phyloP scores from a whole-genome alignment of 306 rosid species.

The Medicago ruthenica region DNA sequence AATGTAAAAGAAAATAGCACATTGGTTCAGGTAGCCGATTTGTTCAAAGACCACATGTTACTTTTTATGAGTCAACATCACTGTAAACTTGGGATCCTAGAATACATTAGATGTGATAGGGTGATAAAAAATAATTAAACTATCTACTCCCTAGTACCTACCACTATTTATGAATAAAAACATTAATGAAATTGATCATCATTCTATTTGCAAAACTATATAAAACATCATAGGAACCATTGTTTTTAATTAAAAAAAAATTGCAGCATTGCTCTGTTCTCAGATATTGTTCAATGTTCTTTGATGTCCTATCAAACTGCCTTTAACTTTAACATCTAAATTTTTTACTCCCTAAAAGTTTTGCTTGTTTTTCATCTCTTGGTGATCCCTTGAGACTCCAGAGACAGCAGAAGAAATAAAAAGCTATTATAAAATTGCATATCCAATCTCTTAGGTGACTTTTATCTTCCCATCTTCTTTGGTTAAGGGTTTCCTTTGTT shows the following conservation, averaged over 20 bases:
- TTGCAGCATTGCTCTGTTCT: neutral
- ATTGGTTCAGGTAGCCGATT: constrained; percentile 72
- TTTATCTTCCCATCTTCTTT: neutral
- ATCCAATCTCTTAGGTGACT: neutral
- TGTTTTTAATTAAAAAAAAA: neutral
- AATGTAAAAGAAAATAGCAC: constrained; percentile 65
- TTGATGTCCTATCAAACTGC: neutral
- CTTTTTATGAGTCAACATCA: no score
- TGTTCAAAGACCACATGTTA: neutral
- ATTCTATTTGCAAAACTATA: neutral
- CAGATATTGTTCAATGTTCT: neutral
- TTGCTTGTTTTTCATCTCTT: constrained; percentile 2
- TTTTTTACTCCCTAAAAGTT: neutral
- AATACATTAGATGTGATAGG: neutral
- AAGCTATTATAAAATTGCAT: no score
- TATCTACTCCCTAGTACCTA: neutral
- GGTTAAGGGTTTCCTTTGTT: neutral
- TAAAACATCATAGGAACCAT: neutral
- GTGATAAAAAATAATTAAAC: neutral
- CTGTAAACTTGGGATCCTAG: neutral
- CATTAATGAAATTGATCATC: neutral
- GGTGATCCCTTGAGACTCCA: neutral
- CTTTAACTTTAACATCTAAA: neutral
- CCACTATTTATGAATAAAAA: neutral
- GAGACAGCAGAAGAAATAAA: no score